Evolutionary conservation across 2,329 filamentous ascomycete species (phyloP).

Genomic region (Diaporthe velutina): DNA sequence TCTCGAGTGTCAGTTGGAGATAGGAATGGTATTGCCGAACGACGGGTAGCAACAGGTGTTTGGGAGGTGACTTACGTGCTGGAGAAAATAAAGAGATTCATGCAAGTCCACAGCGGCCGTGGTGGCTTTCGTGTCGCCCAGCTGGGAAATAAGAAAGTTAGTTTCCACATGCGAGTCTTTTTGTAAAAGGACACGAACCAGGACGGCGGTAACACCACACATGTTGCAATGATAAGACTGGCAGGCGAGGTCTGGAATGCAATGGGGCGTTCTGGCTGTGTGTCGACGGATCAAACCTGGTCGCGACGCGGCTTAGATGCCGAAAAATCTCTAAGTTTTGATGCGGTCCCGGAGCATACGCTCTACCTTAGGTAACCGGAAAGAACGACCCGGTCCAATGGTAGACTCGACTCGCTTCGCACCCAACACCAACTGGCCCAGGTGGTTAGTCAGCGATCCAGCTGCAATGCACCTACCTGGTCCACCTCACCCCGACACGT

Average conservation of each 20-base stretch:
- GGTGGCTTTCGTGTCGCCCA: constrained; percentile 43
- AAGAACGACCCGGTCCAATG: not conserved
- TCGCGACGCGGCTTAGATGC: constrained; percentile 1
- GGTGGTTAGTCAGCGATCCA: too few species aligned
- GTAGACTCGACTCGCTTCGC: too few species aligned
- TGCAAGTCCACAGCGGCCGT: constrained; percentile 68
- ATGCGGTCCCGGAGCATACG: constrained; percentile 2
- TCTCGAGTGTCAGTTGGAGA: not conserved
- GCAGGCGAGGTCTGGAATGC: constrained; percentile 7
- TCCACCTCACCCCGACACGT: too few species aligned
- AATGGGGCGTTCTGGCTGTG: constrained; percentile 18
- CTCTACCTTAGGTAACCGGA: constrained; percentile 1
- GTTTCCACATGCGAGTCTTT: not conserved
- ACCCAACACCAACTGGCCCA: too few species aligned
- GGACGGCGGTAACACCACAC: constrained; percentile 74
- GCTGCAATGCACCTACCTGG: too few species aligned
- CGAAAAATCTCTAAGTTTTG: constrained; percentile 5
- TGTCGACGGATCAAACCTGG: constrained; percentile 12
- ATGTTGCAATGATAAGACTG: constrained; percentile 53
- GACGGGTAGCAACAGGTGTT: too few species aligned
- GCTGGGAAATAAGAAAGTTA: constrained; percentile 49
- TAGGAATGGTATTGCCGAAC: not conserved
- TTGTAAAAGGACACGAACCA: constrained; percentile 59
- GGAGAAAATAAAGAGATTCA: constrained; percentile 79
- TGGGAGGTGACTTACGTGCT: constrained; percentile 55